Percentiles rank a stretch among this genome's conserved stretches.
Evolutionary conservation across 306 rosid genomes (phyloP).

Genomic region (Clitoria ternatea): DNA sequence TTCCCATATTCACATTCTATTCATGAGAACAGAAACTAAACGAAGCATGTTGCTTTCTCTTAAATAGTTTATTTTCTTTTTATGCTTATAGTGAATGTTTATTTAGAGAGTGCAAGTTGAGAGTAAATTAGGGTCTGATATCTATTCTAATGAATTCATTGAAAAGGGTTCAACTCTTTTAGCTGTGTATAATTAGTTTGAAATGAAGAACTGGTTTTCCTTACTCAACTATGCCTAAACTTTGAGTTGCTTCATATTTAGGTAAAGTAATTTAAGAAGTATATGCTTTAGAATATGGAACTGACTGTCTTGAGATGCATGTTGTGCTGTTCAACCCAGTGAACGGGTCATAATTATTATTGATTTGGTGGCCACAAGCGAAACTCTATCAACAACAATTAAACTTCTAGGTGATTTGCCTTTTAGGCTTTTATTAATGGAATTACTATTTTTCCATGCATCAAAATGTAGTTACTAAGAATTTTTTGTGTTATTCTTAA

Average conservation of each 20-base stretch:
- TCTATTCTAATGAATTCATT: not conserved
- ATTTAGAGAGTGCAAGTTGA: not conserved
- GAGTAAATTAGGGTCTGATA: not conserved
- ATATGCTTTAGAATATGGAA: conserved; percentile 8
- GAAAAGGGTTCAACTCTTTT: not conserved
- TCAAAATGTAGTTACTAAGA: too few relatives aligned
- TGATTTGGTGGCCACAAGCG: conserved; percentile 86
- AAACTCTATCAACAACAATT: conserved; percentile 77
- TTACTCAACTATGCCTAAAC: not conserved
- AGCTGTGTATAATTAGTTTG: not conserved
- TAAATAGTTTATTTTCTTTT: not conserved
- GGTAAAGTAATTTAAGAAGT: not conserved
- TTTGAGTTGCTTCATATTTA: not conserved
- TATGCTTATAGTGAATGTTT: not conserved
- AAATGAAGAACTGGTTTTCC: not conserved
- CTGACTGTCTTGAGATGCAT: conserved; percentile 9
- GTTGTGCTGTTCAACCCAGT: not conserved
- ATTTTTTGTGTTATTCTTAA: too few relatives aligned
- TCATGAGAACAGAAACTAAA: not conserved
- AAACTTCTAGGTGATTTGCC: conserved; percentile 56
- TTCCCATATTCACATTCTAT: not conserved
- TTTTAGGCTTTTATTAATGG: not conserved
- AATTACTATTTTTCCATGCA: not conserved
- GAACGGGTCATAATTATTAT: not conserved
- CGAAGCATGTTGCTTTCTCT: not conserved